A percentile compares a stretch with the other conserved stretches of the same genome.
Evolutionary conservation across 108 stramenopile genomes (phyloP).

Genomic region (Bacterosira constricta): DNA sequence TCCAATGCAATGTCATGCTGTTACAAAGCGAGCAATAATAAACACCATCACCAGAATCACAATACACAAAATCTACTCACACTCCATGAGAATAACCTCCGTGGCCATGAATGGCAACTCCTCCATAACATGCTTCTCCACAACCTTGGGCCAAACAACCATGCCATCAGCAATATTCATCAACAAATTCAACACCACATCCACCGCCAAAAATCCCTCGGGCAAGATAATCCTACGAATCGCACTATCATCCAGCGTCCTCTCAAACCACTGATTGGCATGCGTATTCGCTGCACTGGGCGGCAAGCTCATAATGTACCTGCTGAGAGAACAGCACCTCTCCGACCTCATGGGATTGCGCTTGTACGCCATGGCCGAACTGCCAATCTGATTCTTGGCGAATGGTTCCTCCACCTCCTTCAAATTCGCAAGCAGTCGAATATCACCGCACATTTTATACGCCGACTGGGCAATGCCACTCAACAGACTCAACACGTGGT

Average conservation of each 20-base stretch:
- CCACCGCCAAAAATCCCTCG: slow-evolving; percentile 94
- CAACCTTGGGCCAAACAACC: slow-evolving; percentile 98
- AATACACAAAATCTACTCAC: slow-evolving; percentile 55
- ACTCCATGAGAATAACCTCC: slow-evolving; percentile 99
- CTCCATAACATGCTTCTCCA: slow-evolving; percentile 91
- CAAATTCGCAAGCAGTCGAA: slow-evolving; percentile 95
- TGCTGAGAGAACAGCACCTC: slow-evolving; percentile 91
- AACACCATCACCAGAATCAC: too few species aligned
- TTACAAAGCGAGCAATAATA: too few species aligned
- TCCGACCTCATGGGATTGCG: slow-evolving; percentile 97
- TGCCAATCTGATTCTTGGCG: slow-evolving; percentile 95
- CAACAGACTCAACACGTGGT: slow-evolving; percentile 83
- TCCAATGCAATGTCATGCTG: too few species aligned
- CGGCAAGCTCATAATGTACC: slow-evolving; percentile 95
- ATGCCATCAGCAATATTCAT: slow-evolving; percentile 95
- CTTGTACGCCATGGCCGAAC: slow-evolving; percentile 97
- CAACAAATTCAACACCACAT: slow-evolving; percentile 93
- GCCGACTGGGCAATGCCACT: slow-evolving; percentile 95
- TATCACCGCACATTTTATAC: slow-evolving; percentile 99
- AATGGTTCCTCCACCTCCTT: slow-evolving; percentile 98
- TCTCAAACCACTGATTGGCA: slow-evolving; percentile 98
- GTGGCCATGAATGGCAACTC: slow-evolving; percentile 99
- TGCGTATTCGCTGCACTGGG: slow-evolving; percentile 93
- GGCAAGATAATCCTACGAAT: slow-evolving; percentile 96
- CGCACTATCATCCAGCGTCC: slow-evolving; percentile 99